These are phyloP conservation scores for Alternaria rosae DNA, from an alignment of 2,329 filamentous ascomycete species.

Conservation along the genomic window DNA sequence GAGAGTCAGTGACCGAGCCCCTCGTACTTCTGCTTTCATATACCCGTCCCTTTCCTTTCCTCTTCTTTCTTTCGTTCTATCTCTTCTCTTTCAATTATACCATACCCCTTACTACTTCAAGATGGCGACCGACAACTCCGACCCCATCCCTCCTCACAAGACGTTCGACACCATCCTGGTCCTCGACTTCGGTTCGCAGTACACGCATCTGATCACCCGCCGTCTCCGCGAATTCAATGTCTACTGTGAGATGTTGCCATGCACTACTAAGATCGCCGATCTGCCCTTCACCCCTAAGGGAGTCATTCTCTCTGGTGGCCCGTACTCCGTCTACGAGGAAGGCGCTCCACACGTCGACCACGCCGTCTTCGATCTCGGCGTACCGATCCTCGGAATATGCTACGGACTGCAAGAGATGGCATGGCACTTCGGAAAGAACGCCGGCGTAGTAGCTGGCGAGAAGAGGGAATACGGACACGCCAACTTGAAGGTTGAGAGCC, in stretches of 20 bases:
- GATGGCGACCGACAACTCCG: slow-evolving; percentile 50
- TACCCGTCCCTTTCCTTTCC: slow-evolving; percentile 12
- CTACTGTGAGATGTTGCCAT: slow-evolving; percentile 88
- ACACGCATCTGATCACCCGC: slow-evolving; percentile 76
- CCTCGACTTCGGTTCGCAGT: slow-evolving; percentile 76
- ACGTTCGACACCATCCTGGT: slow-evolving; percentile 73
- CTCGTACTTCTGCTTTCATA: slow-evolving; percentile 7
- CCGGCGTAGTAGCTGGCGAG: slow-evolving; percentile 68
- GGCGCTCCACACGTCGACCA: slow-evolving; percentile 82
- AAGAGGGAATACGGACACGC: slow-evolving; percentile 77
- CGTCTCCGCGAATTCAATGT: slow-evolving; percentile 80
- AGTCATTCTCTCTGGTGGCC: slow-evolving; percentile 78
- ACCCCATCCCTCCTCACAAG: slow-evolving; percentile 57
- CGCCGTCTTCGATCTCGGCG: slow-evolving; percentile 76
- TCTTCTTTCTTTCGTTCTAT: slow-evolving; percentile 9
- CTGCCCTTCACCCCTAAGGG: slow-evolving; percentile 82
- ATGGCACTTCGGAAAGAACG: slow-evolving; percentile 70
- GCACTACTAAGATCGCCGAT: slow-evolving; percentile 80
- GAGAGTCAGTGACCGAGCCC: slow-evolving; percentile 28
- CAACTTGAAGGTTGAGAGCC: slow-evolving; percentile 66
- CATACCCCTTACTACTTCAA: slow-evolving; percentile 21
- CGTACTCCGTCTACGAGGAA: slow-evolving; percentile 81
- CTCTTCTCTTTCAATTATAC: slow-evolving; percentile 14
- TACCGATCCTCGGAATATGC: slow-evolving; percentile 69
- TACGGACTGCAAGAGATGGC: slow-evolving; percentile 76